Conservation (phyloP, 306 rosid genomes). For the Delonix regia region DNA sequence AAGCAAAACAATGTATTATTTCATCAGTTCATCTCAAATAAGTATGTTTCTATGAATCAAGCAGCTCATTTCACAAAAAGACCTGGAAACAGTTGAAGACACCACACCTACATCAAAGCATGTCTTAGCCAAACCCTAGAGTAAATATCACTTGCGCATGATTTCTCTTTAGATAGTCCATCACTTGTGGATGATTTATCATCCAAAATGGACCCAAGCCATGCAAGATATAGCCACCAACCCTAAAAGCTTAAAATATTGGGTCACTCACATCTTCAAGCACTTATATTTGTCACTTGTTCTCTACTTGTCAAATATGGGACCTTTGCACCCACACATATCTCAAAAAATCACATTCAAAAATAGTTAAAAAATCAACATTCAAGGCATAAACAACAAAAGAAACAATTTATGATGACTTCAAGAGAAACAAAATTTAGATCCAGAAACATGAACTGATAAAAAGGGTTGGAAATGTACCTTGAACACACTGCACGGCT, state of each 20-base stretch:
- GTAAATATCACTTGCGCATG: neutral
- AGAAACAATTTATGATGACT: neutral
- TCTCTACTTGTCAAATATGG: conserved; percentile 23
- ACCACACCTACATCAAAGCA: conserved; percentile 11
- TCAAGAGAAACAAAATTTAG: conserved; percentile 26
- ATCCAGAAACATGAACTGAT: conserved; percentile 11
- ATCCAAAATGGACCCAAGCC: neutral
- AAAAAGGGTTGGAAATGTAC: conserved; percentile 46
- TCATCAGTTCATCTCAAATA: neutral
- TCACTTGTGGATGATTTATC: neutral
- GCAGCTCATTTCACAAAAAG: neutral
- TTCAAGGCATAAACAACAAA: neutral
- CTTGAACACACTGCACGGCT: conserved; percentile 65
- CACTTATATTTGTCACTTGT: neutral
- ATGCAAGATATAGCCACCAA: conserved; percentile 4
- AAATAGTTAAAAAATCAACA: conserved; percentile 5
- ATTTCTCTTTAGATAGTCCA: neutral
- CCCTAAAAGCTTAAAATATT: neutral
- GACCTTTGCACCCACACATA: neutral
- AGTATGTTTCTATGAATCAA: neutral
- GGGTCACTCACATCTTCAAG: conserved; percentile 2
- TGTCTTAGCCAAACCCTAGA: neutral
- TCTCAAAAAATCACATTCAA: neutral
- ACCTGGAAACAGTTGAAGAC: neutral
- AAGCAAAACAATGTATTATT: neutral